phyloP scores from a whole-genome alignment of 2,329 filamentous ascomycete genomes.

The Aspergillus sp. region DNA sequence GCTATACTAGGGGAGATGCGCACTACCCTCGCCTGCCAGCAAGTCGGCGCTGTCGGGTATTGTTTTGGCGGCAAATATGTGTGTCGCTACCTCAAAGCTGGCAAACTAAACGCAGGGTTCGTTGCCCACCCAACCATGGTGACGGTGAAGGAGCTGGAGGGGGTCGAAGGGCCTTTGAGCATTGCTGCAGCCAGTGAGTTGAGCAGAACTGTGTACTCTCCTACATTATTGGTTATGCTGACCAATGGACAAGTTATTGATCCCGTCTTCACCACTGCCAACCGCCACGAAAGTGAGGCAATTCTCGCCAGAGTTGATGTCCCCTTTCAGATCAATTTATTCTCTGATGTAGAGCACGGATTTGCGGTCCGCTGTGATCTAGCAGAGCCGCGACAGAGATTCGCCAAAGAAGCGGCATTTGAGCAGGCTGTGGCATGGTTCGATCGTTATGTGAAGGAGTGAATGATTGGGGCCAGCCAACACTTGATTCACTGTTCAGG shows the following conservation, averaged over 20 bases:
- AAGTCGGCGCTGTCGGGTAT: constrained; percentile 51
- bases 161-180: constrained; percentile 20
- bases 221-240: background rate
- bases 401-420: constrained; percentile 53
- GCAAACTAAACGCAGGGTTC: constrained; percentile 19
- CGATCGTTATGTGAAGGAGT: constrained; percentile 1
- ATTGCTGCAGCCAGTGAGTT: constrained; percentile 22
- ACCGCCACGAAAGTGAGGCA: constrained; percentile 61
- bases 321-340: constrained; percentile 73
- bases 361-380: constrained; percentile 69
- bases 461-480: too few species aligned
- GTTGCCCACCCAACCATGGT: constrained; percentile 25
- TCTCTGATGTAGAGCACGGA: constrained; percentile 67
- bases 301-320: constrained; percentile 54
- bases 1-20: constrained; percentile 41
- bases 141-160: constrained; percentile 16
- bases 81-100: constrained; percentile 19
- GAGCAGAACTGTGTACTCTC: too few species aligned
- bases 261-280: constrained; percentile 59
- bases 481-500: too few species aligned
- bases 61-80: constrained; percentile 58
- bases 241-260: constrained; percentile 51
- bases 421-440: constrained; percentile 5
- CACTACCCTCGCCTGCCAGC: constrained; percentile 13
- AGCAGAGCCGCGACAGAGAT: constrained; percentile 57